Evolutionary conservation across 1,139 yeast species (phyloP), one percentile per base, ranked within the genome.

Genomic region (Diutina pseudorugosa): DNA sequence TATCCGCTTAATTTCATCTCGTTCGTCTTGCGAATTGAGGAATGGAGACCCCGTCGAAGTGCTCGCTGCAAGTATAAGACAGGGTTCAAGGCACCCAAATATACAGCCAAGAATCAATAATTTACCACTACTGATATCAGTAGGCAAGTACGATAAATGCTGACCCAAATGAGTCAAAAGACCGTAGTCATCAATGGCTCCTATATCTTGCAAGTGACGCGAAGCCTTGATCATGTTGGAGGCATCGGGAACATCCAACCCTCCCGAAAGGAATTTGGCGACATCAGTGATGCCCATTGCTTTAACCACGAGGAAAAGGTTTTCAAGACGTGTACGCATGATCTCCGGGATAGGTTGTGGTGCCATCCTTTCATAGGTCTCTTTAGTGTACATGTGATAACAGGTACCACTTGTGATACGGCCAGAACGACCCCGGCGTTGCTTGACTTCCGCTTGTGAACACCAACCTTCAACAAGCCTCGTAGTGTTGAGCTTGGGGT

Each of bases 381-480:
- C 79, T 53, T 71, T 68, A 0, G 97, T 84, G 65, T 80, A 93
- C 50, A 93, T 65, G 62, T 87, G 91, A 67, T 82, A 93, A 57
- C 97, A 90, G 12, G 72, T 72, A 55, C 98, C 98, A 33, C 74
- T 75, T 27, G 83, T 78, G 16, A 91, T 90, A 77, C 98, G 93
- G 57, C 98, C 98, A n/a, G 98, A 94, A 73, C 98, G 87, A 64
- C 98, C 98, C 63, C 96, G 75, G 68, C 98, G 78, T 66, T 93
- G 98, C 47, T 82, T 79, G n/a, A 85, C 83, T 62, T 95, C 96
- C 0, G 98, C 97, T 57, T 78, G 79, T 0, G 98, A 91, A 41
- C 91, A 89, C 90, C 96, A 91, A 3, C 77, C 74, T 62, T 91
- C 98, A 3, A 83, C 73, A 47, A 93, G 73, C 55, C 79, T 79